Conservation (phyloP, 441 rosid species). For the Melastoma candidum region DNA sequence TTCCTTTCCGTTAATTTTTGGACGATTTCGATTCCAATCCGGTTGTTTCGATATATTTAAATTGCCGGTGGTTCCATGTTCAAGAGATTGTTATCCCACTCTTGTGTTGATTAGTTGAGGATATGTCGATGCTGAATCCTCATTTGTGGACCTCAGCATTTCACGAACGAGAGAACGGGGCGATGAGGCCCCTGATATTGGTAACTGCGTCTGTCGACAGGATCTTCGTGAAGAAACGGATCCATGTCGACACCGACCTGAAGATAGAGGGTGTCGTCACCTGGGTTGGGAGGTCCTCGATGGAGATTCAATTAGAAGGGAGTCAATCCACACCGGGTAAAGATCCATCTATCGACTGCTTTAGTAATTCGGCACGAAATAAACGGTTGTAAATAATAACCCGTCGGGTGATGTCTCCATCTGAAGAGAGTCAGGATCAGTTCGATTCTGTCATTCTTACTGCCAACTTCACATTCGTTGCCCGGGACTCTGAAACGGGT, state of each 20-base stretch:
- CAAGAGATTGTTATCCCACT: neutral
- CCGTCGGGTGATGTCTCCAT: neutral
- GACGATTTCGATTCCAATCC: too few relatives aligned
- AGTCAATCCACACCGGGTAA: slow-evolving; percentile 8
- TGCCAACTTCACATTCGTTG: slow-evolving; percentile 17
- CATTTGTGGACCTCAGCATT: slow-evolving; percentile 8
- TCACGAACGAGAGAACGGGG: slow-evolving; percentile 6
- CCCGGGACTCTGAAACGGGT: slow-evolving; percentile 12
- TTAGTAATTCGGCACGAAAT: neutral
- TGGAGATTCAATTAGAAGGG: slow-evolving; percentile 17
- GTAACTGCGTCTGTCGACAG: slow-evolving; percentile 16
- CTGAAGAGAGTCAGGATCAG: slow-evolving; percentile 5
- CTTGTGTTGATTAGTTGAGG: neutral
- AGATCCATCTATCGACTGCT: neutral
- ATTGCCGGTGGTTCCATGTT: too few relatives aligned
- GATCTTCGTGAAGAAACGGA: slow-evolving; percentile 13
- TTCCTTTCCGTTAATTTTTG: too few relatives aligned
- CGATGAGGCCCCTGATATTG: slow-evolving; percentile 11
- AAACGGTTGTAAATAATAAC: too few relatives aligned
- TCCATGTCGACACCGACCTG: slow-evolving; percentile 10
- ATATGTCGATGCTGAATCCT: neutral
- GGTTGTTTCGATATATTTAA: too few relatives aligned
- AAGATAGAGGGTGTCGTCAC: slow-evolving; percentile 8
- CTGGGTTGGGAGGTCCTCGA: slow-evolving; percentile 9
- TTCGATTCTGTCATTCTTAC: slow-evolving; percentile 11